Conservation (phyloP, 73 alveolate species). For the Tetrahymena elliotti region DNA sequence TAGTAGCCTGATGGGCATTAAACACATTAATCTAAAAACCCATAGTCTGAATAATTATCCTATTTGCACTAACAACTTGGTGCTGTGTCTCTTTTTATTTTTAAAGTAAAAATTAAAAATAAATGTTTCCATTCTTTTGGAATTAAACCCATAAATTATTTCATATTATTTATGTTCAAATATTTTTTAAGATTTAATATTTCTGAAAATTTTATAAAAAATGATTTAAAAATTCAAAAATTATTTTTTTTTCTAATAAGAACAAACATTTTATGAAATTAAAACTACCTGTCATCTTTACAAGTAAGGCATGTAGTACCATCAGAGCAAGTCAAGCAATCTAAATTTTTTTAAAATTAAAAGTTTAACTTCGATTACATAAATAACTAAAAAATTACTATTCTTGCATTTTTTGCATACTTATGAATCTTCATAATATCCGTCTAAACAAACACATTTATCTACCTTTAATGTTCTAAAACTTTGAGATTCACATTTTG, state of each 20-base stretch:
- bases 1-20: background rate
- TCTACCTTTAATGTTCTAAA: background rate
- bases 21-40: background rate
- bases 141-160: no score
- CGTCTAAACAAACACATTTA: background rate
- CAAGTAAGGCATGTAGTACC: background rate
- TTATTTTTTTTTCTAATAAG: no score
- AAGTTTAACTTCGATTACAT: background rate
- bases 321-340: background rate
- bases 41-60: background rate
- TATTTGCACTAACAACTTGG: background rate
- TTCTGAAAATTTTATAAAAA: no score
- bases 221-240: no score
- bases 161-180: no score
- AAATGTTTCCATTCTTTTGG: no score
- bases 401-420: background rate
- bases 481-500: background rate
- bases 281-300: background rate
- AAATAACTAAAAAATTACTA: background rate
- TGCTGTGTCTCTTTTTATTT: background rate
- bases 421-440: background rate
- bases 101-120: background rate
- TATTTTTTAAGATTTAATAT: no score
- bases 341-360: background rate
- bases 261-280: no score